Evolutionary conservation across 2,329 filamentous ascomycete species (phyloP), one percentile per base, ranked within the genome.

Genomic region (Colletotrichum sp.): DNA sequence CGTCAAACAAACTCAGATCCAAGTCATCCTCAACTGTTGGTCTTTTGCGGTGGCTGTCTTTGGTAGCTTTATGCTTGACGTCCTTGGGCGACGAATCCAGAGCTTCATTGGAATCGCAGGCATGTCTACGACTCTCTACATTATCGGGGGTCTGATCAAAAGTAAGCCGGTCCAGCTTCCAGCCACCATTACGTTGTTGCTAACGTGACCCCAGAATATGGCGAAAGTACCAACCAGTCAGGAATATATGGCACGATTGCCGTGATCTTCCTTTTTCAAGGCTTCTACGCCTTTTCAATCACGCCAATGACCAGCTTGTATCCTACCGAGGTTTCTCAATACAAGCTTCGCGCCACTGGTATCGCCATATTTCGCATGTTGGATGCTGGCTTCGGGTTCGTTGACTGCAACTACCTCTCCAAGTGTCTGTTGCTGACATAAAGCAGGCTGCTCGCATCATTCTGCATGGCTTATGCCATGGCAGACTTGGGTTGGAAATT

Each of bases 191-290:
- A 21, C 43, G 2, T 52, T 48, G 9, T 48, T 21, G 1, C 43
- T 52, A 12, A 24, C 52, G 21, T 4, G 3, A 24, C 52, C 13
- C 43, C 82, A 86, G 75, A 81, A 79, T 72, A 66, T 6, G 72
- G 72, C 26, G 63, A 75, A 18, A 52, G 60, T 21, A 72, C 48
- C 34, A 67, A 71, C 6, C 68, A 72, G 8, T 83, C 84, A 7
- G 85, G 82, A 21, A 82, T 87, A 26, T 88, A 87, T 70, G 84
- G 84, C 26, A 85, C 84, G 3, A 83, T 84, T 24, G 82, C 82
- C 1, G 77, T 82, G 9, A 82, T 84, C 16, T 84, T 84, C 72
- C 76, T 84, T 9, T 84, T 83, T 75, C 82, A 83, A 32, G 83
- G 81, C 4, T 80, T 79, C 43, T 84, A 84, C 52, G 78, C 81